These are phyloP conservation scores for Neurospora sp. DNA, from an alignment of 495 filamentous ascomycete genomes.

Conservation along the genomic window DNA sequence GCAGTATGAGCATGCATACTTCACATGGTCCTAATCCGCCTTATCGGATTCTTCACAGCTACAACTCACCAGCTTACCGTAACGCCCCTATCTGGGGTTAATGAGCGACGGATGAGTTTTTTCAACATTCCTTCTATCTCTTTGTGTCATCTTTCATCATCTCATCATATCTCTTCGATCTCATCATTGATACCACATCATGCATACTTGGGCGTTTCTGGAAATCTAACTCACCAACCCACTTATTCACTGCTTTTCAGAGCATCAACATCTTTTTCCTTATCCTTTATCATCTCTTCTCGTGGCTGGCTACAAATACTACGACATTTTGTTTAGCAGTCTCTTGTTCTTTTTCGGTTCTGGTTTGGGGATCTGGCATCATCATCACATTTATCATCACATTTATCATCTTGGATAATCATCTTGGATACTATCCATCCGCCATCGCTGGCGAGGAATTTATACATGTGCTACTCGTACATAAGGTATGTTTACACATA, in stretches of 20 bases:
- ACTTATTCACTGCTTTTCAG: not conserved
- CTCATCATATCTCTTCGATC: not conserved
- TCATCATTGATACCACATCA: not conserved
- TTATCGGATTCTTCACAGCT: constrained; percentile 37
- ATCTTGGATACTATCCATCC: not conserved
- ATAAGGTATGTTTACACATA: not conserved
- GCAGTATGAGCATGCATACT: constrained; percentile 22
- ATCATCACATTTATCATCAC: not conserved
- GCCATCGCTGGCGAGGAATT: not conserved
- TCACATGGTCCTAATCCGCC: constrained; percentile 14
- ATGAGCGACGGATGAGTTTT: not conserved
- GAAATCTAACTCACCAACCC: not conserved
- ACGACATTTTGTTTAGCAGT: not conserved
- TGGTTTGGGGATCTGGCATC: not conserved
- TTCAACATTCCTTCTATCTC: not conserved
- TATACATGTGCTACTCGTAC: not conserved
- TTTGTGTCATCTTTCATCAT: not conserved
- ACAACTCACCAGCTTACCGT: constrained; percentile 39
- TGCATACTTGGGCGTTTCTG: not conserved
- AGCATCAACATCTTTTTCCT: not conserved
- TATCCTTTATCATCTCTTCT: not conserved
- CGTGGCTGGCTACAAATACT: not conserved
- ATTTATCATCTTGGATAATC: not conserved
- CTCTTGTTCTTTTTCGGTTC: not conserved
- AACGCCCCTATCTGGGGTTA: constrained; percentile 36